Evolutionary conservation across 2,329 filamentous ascomycete genomes (phyloP).

Genomic region (Stenocarpella maydis): DNA sequence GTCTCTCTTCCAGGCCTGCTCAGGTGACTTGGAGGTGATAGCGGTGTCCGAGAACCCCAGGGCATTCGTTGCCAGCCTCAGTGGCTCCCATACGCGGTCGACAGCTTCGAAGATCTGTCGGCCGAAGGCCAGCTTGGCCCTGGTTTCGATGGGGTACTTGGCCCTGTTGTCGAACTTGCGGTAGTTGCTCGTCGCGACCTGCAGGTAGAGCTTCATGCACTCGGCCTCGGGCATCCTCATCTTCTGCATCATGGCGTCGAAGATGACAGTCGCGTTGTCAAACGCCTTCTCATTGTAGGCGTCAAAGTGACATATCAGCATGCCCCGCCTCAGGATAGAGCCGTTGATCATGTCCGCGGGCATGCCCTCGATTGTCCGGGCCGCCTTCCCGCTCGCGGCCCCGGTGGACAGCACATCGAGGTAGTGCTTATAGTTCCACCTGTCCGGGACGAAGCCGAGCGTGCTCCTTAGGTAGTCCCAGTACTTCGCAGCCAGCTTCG

Average conservation of each 20-base stretch:
- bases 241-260: slow-evolving; percentile 67
- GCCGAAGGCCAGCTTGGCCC: slow-evolving; percentile 55
- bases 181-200: slow-evolving; percentile 59
- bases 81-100: slow-evolving; percentile 58
- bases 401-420: slow-evolving; percentile 72
- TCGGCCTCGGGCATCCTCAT: slow-evolving; percentile 57
- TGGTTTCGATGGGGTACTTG: slow-evolving; percentile 41
- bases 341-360: slow-evolving; percentile 52
- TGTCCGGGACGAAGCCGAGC: slow-evolving; percentile 74
- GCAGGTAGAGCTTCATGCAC: slow-evolving; percentile 64
- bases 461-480: slow-evolving; percentile 76
- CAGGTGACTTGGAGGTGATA: slow-evolving; percentile 36
- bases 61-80: slow-evolving; percentile 46
- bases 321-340: slow-evolving; percentile 74
- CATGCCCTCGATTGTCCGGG: slow-evolving; percentile 66
- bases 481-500: slow-evolving; percentile 73
- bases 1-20: slow-evolving; percentile 39
- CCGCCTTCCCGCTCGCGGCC: slow-evolving; percentile 69
- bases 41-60: slow-evolving; percentile 46
- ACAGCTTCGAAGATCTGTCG: slow-evolving; percentile 60
- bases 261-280: slow-evolving; percentile 67
- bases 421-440: slow-evolving; percentile 73
- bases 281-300: slow-evolving; percentile 77
- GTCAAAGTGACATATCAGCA: slow-evolving; percentile 79
- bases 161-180: slow-evolving; percentile 47